Base-by-base conservation (phyloP, 805 yeast species). In the Metschnikowia dekortorum region DNA sequence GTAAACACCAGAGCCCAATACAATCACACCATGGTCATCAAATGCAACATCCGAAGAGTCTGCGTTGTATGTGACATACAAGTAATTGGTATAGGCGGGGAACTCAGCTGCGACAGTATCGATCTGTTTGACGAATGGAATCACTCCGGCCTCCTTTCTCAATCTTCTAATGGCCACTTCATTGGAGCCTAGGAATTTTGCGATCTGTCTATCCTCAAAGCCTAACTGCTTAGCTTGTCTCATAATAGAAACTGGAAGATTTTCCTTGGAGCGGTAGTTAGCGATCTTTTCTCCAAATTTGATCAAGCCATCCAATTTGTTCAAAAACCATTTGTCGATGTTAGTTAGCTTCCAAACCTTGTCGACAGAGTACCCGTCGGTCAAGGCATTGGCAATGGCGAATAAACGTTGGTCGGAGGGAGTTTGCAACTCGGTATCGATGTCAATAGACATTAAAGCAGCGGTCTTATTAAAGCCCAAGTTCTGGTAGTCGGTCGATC, bases 51-150 rank as follows among this genome's bases (percentile, higher is more conserved):
- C 99, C 59, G 87, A 85, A 34, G 86, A 73, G 59, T 87, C 90
- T 44, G 96, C 98, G 65, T 89, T 91, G 76, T 94, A 92, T 36
- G 98, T 94, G 71, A 89, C 81, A 77, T 94, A 92, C 70, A 92
- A 77, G 73, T 92, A 92, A 76, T 92, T 92, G 61, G 99, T 92
- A 74, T 69, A 80, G 44, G 97, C 97, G 47, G 99, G 99, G 82
- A 92, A 94, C 73, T 92, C 99, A 46, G 99, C 98, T 46, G 99
- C 99, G 59, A 92, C 96, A 30, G 99, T 92, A 76, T 92, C 99
- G 64, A 92, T 94, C 71, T 91, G 96, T 71, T 92, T 92, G 54
- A 90, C 97, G 66, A 87, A 88, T 59, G 99, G 99, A 53, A 84
- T 74, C 57, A 92, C 81, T 49, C 95, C 96, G 50, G 82, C 82